Base-by-base conservation (phyloP, 495 filamentous ascomycete species). In the Xylaria sp. region DNA sequence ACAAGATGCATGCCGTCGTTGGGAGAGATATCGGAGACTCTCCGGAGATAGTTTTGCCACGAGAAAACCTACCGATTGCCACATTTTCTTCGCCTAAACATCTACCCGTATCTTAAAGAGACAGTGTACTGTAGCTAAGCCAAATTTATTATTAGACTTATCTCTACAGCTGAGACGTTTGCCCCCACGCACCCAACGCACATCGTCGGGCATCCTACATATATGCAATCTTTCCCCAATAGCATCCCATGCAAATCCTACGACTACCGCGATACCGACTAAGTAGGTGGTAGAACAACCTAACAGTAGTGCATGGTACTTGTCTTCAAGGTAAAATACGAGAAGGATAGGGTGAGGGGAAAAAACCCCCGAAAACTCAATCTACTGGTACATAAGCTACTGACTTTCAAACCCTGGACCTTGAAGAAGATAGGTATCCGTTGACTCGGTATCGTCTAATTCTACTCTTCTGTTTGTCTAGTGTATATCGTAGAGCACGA, bases 141-240 rank as follows among this genome's bases (percentile, higher is more conserved):
- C 37, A 62, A 62, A 8, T 64, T 37, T 66, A 55, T 67, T 67
- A 40, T 53, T 67, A 67, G 64, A 67, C 48, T 41, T 55, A 24
- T 55, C 46, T 67, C 11, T 67, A 29, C 15, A 37, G 31, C 46
- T 40, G 46, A 67, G 6, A 41, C 29, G 31, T 29, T 46, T 55
- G 64, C 64, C 64, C 64, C 64, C 64, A 40, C 48, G 46, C 64
- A n/a, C 11, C 48, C 4, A 66, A 66, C 44, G 12, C n/a, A 52
- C 19, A 35, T 31, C 24, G 6, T 63, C 17, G 61, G 26, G 26
- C 40, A 48, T 63, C 61, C 43, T 33, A 46, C 62, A 29, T 37
- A 37, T n/a, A 35, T 62, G 21, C 37, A 33, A 62, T 21, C 7
- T 1, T 29, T 35, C 21, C 48, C 31, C 48, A 55, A 55, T 29